phyloP scores from a whole-genome alignment of 352 stramenopile genomes.

The Peronospora tabacina region DNA sequence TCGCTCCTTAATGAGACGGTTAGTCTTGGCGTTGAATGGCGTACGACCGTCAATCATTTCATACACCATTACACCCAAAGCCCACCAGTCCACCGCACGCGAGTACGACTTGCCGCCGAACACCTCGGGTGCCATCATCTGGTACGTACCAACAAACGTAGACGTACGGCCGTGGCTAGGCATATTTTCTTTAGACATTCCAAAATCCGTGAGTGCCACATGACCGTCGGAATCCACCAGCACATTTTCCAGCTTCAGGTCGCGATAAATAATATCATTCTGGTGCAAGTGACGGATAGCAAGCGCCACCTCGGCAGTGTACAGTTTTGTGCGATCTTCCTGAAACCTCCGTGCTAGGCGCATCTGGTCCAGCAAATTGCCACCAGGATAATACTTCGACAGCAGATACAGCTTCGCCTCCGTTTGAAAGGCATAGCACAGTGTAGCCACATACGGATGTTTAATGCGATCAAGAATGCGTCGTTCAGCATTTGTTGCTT shows the following conservation, averaged over 20 bases:
- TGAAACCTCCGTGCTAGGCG: constrained; percentile 85
- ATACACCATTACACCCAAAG: constrained; percentile 81
- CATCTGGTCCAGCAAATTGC: constrained; percentile 92
- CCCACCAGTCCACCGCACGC: constrained; percentile 86
- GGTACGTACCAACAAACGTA: constrained; percentile 89
- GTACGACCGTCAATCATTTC: constrained; percentile 85
- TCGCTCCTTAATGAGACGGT: constrained; percentile 78
- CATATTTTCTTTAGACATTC: constrained; percentile 98
- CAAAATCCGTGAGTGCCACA: constrained; percentile 97
- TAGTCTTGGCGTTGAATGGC: constrained; percentile 85
- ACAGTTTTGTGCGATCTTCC: constrained; percentile 91
- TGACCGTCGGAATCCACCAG: constrained; percentile 93
- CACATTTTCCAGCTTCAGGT: constrained; percentile 99
- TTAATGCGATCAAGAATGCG: constrained; percentile 88
- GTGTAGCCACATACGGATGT: constrained; percentile 95
- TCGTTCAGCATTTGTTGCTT: constrained; percentile 87
- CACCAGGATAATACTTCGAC: constrained; percentile 95
- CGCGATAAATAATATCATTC: constrained; percentile 95
- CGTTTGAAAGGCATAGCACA: constrained; percentile 89
- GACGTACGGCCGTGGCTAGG: constrained; percentile 61
- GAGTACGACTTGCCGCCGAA: constrained; percentile 84
- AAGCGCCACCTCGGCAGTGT: constrained; percentile 93
- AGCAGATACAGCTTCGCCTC: constrained; percentile 87
- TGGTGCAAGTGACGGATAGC: constrained; percentile 92
- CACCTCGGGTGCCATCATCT: constrained; percentile 90